These are phyloP conservation scores for Heritiera littoralis DNA, from an alignment of 345 rosid genomes.

Conservation along the genomic window DNA sequence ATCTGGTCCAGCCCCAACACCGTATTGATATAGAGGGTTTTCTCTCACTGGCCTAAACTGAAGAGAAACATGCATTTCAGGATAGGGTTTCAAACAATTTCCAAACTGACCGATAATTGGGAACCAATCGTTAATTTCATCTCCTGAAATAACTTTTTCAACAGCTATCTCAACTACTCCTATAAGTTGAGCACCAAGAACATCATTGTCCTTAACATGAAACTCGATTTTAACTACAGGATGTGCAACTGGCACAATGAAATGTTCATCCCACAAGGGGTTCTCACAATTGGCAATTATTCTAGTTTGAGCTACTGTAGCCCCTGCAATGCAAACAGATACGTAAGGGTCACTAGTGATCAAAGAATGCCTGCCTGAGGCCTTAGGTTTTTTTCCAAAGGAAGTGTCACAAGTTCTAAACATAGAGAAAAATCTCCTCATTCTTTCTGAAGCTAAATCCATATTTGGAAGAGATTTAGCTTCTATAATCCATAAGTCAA, in stretches of 20 bases:
- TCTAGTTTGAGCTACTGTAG: constrained; percentile 65
- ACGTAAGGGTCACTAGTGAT: constrained; percentile 74
- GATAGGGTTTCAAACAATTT: constrained; percentile 38
- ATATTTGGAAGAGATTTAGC: constrained; percentile 71
- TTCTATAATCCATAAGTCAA: constrained; percentile 58
- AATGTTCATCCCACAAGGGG: constrained; percentile 72
- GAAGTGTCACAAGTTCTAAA: constrained; percentile 37
- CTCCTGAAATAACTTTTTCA: constrained; percentile 40
- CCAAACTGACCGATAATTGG: constrained; percentile 35
- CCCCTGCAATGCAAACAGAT: constrained; percentile 62
- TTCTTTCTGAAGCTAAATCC: constrained; percentile 61
- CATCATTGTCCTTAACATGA: constrained; percentile 71
- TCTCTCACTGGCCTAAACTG: constrained; percentile 42
- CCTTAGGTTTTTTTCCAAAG: constrained; percentile 17
- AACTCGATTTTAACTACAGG: constrained; percentile 53
- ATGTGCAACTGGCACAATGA: constrained; percentile 58
- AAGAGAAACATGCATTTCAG: constrained; percentile 53
- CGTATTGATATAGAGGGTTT: constrained; percentile 42
- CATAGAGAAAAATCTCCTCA: constrained; percentile 49
- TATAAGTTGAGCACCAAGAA: constrained; percentile 64
- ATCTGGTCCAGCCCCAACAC: constrained; percentile 61
- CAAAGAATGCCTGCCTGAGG: constrained; percentile 32
- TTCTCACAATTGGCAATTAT: constrained; percentile 61
- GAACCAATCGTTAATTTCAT: constrained; percentile 57
- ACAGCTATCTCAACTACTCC: constrained; percentile 57